Evolutionary conservation across 208 protist species (phyloP), one percentile per base, ranked within the genome.

Genomic region (Polymyxa betae): DNA sequence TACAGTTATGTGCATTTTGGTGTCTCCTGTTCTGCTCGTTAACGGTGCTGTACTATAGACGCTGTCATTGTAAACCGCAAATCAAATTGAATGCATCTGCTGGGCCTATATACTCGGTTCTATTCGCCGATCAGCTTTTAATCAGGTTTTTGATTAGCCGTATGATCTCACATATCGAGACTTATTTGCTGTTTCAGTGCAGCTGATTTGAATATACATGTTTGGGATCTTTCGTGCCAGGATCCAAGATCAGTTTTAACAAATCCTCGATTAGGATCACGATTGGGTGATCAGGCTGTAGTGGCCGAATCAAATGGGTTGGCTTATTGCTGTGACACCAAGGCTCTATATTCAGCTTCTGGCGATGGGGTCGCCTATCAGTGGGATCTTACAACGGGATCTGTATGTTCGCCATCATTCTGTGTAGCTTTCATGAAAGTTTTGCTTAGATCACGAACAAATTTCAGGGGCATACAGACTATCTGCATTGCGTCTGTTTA

Each of bases 281-380:
- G 35, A 5, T 35, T n/a, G 16, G n/a, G 16, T 82, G 72, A n/a
- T 38, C n/a, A 45, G 5, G 40, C 72, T 20, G 72, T n/a, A 5
- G 72, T 82, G 16, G n/a, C 72, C 72, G 72, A 82, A n/a, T 38
- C 72, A 5, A 82, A 82, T 82, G 72, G 72, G 5, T n/a, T 82
- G 10, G 72, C 72, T 82, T 82, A 82, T 43, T 82, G 72, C n/a
- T 82, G 16, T 12, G 72, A 82, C 5, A 40, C 72, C 5, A 12
- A n/a, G 35, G 16, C 5, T 20, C 10, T 82, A 20, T 82, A 38
- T 43, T 82, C 72, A 16, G 72, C 72, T 35, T 82, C 72, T 43
- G 72, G 72, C 16, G 16, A 82, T 20, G n/a, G 12, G 16, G 72
- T 43, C 16, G 72, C 72, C 72, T 82, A 45, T 82, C 72, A 82